Percentiles rank a stretch among this genome's conserved stretches.
Evolutionary conservation across 768 basidiomycete genomes (phyloP).

Genomic region (Cantharellus cinnabarinus): DNA sequence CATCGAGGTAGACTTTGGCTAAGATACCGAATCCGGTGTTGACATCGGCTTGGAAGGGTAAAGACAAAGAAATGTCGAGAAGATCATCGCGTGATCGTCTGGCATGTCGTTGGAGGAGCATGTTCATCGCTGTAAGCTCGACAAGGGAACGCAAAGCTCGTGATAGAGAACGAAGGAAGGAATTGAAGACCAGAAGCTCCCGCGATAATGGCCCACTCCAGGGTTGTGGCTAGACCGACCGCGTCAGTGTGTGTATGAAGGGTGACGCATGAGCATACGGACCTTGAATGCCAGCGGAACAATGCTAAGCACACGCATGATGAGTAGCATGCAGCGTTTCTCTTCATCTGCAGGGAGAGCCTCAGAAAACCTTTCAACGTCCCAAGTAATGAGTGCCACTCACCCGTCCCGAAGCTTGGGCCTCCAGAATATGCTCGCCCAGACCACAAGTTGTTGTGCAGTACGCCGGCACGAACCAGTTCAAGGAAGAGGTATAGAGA

Average conservation of each 20-base stretch:
- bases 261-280: conserved; percentile 11
- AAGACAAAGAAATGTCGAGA: conserved; percentile 74
- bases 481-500: conserved; percentile 88
- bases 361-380: not conserved
- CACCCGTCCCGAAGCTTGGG: conserved; percentile 83
- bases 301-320: conserved; percentile 92
- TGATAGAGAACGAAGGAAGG: conserved; percentile 80
- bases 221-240: conserved; percentile 40
- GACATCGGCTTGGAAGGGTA: conserved; percentile 89
- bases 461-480: conserved; percentile 85
- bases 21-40: conserved; percentile 97
- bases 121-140: conserved; percentile 81
- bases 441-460: conserved; percentile 87
- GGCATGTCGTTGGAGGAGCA: conserved; percentile 79
- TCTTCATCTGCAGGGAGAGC: conserved; percentile 45
- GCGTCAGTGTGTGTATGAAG: not conserved
- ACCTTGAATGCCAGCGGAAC: conserved; percentile 91
- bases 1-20: conserved; percentile 90
- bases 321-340: conserved; percentile 81
- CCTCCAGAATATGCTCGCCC: conserved; percentile 79
- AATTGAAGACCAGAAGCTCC: conserved; percentile 94
- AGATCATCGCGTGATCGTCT: conserved; percentile 74
- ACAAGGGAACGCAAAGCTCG: conserved; percentile 76
- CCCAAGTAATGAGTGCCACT: conserved; percentile 18
- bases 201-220: conserved; percentile 96